These are phyloP conservation scores for Rhodotorula sp. DNA, from an alignment of 1,284 basidiomycete species.

Conservation along the genomic window DNA sequence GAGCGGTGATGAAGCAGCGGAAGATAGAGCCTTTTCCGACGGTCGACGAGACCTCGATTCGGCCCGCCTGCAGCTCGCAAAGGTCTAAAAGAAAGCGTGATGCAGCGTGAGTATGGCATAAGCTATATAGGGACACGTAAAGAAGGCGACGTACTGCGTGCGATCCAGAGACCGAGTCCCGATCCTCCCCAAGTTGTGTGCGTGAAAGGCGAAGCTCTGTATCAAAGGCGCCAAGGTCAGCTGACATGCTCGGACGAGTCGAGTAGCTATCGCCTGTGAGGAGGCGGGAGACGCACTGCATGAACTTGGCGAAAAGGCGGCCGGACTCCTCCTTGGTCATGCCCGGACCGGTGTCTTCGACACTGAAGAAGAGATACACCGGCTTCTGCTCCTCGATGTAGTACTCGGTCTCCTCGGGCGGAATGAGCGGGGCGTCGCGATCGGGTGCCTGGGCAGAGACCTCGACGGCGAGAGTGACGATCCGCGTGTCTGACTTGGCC, in stretches of 20 bases:
- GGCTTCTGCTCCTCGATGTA: slow-evolving; percentile 24
- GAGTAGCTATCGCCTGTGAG: no score
- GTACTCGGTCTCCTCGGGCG: slow-evolving; percentile 28
- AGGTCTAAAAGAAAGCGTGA: slow-evolving; percentile 18
- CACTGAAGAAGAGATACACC: slow-evolving; percentile 33
- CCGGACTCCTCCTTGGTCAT: slow-evolving; percentile 33
- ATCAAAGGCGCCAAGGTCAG: no score
- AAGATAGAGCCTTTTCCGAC: slow-evolving; percentile 34
- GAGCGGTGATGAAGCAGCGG: slow-evolving; percentile 35
- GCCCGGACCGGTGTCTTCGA: slow-evolving; percentile 36
- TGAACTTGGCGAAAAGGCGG: slow-evolving; percentile 29
- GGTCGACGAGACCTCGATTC: slow-evolving; percentile 30
- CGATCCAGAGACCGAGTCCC: slow-evolving; percentile 32
- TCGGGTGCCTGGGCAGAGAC: slow-evolving; percentile 25
- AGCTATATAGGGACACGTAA: no score
- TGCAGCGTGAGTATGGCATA: neutral
- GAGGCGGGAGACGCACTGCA: slow-evolving; percentile 14
- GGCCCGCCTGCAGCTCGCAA: slow-evolving; percentile 33
- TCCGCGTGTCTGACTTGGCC: slow-evolving; percentile 21
- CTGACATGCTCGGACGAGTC: no score
- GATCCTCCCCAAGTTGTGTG: slow-evolving; percentile 32
- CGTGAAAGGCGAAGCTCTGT: slow-evolving; percentile 29
- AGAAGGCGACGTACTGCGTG: slow-evolving; percentile 11
- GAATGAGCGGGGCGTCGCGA: slow-evolving; percentile 21
- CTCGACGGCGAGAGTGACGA: slow-evolving; percentile 33